A percentile compares a stretch with the other conserved stretches of the same genome.
These are phyloP conservation scores for Pulveroboletus frians DNA, from an alignment of 768 basidiomycete genomes.

Conservation along the genomic window DNA sequence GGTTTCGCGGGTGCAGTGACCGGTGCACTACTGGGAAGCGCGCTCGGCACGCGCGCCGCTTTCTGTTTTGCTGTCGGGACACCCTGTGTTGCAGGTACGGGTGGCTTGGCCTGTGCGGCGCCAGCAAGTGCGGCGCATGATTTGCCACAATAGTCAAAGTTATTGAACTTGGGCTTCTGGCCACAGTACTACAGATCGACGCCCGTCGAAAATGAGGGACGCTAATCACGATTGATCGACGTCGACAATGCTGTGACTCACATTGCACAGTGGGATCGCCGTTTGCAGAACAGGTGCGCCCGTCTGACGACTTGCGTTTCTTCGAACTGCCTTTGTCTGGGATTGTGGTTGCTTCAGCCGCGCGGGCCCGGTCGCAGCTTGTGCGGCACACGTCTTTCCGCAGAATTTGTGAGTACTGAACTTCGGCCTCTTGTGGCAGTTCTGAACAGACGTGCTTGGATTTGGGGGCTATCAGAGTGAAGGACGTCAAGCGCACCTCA, in stretches of 20 bases:
- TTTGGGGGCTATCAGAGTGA: constrained; percentile 1
- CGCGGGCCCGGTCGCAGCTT: constrained; percentile 28
- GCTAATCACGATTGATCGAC: constrained; percentile 27
- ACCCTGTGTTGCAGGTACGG: constrained; percentile 11
- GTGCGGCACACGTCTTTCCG: constrained; percentile 49
- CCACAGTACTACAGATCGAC: constrained; percentile 41
- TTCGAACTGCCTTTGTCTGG: constrained; percentile 10
- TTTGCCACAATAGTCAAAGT: constrained; percentile 61
- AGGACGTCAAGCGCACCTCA: constrained; percentile 22
- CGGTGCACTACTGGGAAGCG: constrained; percentile 5
- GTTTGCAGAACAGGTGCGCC: constrained; percentile 16
- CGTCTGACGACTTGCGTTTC: constrained; percentile 11
- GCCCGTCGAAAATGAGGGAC: constrained; percentile 18
- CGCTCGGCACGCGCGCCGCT: constrained; percentile 5
- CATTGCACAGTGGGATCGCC: constrained; percentile 21
- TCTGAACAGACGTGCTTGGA: constrained; percentile 30
- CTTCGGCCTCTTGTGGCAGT: constrained; percentile 53
- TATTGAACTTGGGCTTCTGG: constrained; percentile 56
- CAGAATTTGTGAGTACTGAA: constrained; percentile 51
- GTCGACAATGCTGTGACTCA: constrained; percentile 19
- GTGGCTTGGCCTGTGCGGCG: constrained; percentile 17
- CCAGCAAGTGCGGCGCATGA: constrained; percentile 52
- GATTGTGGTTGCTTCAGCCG: constrained; percentile 11
- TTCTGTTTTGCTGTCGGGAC: constrained; percentile 18
- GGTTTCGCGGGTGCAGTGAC: constrained; percentile 7